These are phyloP conservation scores for Gastrodia elata DNA, from an alignment of 106 monocot genomes.

Conservation along the genomic window DNA sequence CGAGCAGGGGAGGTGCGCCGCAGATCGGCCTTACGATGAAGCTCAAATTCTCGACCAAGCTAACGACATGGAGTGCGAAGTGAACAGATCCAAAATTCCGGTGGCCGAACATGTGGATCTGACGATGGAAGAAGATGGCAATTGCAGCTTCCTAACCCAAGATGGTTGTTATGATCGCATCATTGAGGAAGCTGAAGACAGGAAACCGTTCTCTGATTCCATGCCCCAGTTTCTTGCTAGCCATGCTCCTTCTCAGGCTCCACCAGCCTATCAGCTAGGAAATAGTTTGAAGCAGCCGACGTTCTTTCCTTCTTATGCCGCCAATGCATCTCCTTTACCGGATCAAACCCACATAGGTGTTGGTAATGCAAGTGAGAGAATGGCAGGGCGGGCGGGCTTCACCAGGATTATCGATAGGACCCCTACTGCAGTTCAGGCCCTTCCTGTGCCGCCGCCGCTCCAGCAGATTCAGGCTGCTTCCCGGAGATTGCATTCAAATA, in stretches of 20 bases:
- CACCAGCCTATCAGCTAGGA: background rate
- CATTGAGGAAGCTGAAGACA: conserved; percentile 33
- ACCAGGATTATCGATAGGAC: conserved; percentile 17
- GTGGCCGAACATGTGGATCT: conserved; percentile 33
- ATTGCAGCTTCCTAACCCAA: background rate
- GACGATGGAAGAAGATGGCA: conserved; percentile 35
- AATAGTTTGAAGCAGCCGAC: conserved; percentile 10
- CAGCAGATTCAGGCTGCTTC: conserved; percentile 15
- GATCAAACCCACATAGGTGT: conserved; percentile 6
- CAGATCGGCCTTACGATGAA: conserved; percentile 5
- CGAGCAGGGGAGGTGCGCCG: conserved; percentile 17
- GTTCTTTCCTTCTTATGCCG: conserved; percentile 9
- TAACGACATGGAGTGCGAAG: conserved; percentile 15
- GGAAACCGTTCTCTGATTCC: conserved; percentile 31
- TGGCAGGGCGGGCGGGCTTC: conserved; percentile 1
- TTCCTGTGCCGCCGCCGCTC: conserved; percentile 30
- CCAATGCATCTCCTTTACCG: conserved; percentile 15
- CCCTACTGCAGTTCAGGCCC: conserved; percentile 44
- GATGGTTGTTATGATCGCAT: background rate
- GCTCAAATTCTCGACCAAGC: conserved; percentile 5
- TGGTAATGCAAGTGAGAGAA: conserved; percentile 13
- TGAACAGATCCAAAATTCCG: conserved; percentile 1
- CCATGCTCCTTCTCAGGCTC: conserved; percentile 4
- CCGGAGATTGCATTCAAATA: conserved; percentile 1
- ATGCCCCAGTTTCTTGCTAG: conserved; percentile 6